Conservation (phyloP, 2,329 filamentous ascomycete genomes). For the Alternaria ethzedia region DNA sequence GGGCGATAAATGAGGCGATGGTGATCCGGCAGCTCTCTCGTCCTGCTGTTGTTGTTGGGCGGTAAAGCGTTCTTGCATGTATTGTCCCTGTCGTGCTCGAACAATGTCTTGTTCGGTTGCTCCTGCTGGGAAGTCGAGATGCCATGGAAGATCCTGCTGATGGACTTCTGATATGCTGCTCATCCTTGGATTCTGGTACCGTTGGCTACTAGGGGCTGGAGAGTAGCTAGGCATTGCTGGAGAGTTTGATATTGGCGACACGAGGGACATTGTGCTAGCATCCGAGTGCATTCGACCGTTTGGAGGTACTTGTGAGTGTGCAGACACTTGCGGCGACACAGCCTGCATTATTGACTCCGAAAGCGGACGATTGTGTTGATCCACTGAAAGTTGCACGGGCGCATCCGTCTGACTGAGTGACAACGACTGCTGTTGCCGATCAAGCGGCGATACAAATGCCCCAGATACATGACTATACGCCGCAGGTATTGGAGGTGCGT, state of each 20-base stretch:
- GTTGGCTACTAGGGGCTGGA: constrained; percentile 21
- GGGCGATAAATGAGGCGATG: constrained; percentile 36
- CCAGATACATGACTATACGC: constrained; percentile 44
- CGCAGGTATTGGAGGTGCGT: constrained; percentile 45
- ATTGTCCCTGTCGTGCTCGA: constrained; percentile 44
- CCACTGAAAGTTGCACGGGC: constrained; percentile 6
- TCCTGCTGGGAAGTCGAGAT: constrained; percentile 43
- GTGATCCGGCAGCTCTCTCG: constrained; percentile 38
- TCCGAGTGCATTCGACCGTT: constrained; percentile 36
- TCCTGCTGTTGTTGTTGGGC: constrained; percentile 41
- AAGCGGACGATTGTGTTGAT: constrained; percentile 27
- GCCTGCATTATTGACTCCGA: constrained; percentile 40
- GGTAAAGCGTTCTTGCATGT: constrained; percentile 43
- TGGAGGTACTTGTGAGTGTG: constrained; percentile 31
- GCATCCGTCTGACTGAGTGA: constrained; percentile 16
- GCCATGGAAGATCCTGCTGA: constrained; percentile 39
- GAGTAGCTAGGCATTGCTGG: constrained; percentile 21
- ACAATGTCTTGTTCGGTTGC: constrained; percentile 47
- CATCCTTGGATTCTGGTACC: constrained; percentile 39
- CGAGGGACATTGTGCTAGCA: constrained; percentile 34
- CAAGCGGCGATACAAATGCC: constrained; percentile 35
- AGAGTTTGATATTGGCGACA: constrained; percentile 40
- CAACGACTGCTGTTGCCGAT: constrained; percentile 20
- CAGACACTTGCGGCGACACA: constrained; percentile 44
- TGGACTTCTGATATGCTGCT: constrained; percentile 44